phyloP scores from a whole-genome alignment of 768 basidiomycete species.

The Xerocomellus dryophilus region DNA sequence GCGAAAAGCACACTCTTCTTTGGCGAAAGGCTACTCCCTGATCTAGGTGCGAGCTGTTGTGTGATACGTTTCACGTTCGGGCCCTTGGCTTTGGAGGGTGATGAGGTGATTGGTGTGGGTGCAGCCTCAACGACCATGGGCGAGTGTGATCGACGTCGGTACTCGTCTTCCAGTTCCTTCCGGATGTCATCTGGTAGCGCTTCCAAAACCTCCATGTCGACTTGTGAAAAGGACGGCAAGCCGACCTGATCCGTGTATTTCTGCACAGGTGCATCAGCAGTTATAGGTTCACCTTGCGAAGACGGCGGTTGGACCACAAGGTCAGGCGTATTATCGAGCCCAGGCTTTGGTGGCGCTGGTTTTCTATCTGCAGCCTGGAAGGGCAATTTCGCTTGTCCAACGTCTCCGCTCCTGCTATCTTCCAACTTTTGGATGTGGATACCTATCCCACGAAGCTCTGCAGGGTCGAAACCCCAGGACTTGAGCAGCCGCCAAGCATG shows the following conservation, averaged over 20 bases:
- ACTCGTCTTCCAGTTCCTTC: constrained; percentile 65
- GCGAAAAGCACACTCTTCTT: constrained; percentile 38
- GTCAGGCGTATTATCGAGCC: constrained; percentile 7
- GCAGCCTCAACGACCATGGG: constrained; percentile 34
- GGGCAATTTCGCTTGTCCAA: constrained; percentile 58
- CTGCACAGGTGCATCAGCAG: constrained; percentile 2
- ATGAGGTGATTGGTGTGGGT: neutral
- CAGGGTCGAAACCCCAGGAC: constrained; percentile 73
- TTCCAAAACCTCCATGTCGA: constrained; percentile 67
- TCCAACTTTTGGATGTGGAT: constrained; percentile 91
- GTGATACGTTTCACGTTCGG: constrained; percentile 57
- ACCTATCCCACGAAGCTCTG: constrained; percentile 87
- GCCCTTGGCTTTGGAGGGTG: constrained; percentile 31
- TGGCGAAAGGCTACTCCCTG: constrained; percentile 39
- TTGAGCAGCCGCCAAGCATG: constrained; percentile 75
- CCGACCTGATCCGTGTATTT: constrained; percentile 30
- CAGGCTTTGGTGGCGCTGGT: constrained; percentile 1
- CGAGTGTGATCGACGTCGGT: constrained; percentile 56
- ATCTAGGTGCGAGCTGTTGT: constrained; percentile 59
- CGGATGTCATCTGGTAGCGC: constrained; percentile 69
- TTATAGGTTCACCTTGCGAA: constrained; percentile 26
- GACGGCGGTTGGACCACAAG: constrained; percentile 35
- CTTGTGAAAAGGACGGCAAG: constrained; percentile 72
- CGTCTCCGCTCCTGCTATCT: constrained; percentile 35
- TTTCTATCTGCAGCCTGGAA: constrained; percentile 42